phyloP scores from a whole-genome alignment of 768 basidiomycete genomes.

The Rhodotorula taiwanensis region DNA sequence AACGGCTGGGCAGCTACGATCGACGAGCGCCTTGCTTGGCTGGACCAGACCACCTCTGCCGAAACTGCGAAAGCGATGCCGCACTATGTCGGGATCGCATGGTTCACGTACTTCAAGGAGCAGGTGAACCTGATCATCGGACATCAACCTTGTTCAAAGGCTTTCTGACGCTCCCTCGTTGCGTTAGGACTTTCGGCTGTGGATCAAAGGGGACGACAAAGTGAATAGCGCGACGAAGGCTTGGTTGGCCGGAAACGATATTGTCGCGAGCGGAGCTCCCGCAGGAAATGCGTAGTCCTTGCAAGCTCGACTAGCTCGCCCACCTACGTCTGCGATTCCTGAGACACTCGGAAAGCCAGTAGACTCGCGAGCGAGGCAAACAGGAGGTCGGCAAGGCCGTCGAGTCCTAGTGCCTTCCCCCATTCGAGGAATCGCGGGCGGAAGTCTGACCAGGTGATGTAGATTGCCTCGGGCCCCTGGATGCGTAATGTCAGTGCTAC shows the following conservation, averaged over 20 bases:
- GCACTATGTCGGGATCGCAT: constrained; percentile 10
- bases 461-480: neutral
- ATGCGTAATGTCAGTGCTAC: neutral
- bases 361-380: too few relatives aligned
- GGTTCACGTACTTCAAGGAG: constrained; percentile 20
- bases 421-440: constrained; percentile 23
- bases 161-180: too few relatives aligned
- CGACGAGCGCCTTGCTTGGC: constrained; percentile 21
- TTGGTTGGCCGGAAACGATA: constrained; percentile 2
- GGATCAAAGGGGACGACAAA: neutral
- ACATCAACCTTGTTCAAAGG: too few relatives aligned
- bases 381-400: constrained; percentile 11
- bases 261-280: neutral
- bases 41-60: constrained; percentile 6
- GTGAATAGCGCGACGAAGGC: constrained; percentile 7
- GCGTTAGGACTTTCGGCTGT: constrained; percentile 15
- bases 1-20: neutral
- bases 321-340: too few relatives aligned
- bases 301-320: constrained; percentile 19
- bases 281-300: constrained; percentile 19
- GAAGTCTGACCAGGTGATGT: constrained; percentile 17
- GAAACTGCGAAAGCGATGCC: constrained; percentile 26
- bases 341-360: too few relatives aligned
- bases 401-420: neutral
- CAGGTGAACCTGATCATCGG: too few relatives aligned